Conservation (phyloP, 1,284 basidiomycete species). For the Papiliotrema flavescens region DNA sequence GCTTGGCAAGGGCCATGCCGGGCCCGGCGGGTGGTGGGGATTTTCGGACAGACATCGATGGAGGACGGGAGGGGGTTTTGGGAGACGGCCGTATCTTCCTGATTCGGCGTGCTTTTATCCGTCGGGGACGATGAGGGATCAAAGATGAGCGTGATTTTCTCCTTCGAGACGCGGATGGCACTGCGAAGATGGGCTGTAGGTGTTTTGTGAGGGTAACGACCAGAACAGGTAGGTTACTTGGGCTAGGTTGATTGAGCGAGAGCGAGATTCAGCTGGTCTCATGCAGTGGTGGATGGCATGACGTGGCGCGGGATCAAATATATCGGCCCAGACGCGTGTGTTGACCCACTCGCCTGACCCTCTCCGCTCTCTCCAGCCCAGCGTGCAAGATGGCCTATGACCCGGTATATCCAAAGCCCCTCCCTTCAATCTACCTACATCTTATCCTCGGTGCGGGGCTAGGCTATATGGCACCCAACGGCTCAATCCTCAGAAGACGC, state of each 20-base stretch:
- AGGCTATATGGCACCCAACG: too few relatives aligned
- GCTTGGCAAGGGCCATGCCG: conserved; percentile 43
- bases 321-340: not conserved
- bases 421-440: too few relatives aligned
- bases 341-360: not conserved
- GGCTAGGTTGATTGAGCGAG: not conserved
- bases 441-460: too few relatives aligned
- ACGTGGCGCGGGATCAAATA: not conserved
- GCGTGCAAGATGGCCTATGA: too few relatives aligned
- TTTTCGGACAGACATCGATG: conserved; percentile 42
- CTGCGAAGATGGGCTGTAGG: too few relatives aligned
- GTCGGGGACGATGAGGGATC: too few relatives aligned
- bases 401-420: too few relatives aligned
- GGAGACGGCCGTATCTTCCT: not conserved
- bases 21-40: conserved; percentile 41
- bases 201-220: too few relatives aligned
- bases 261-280: not conserved
- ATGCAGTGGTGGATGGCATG: not conserved
- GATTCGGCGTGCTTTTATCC: not conserved
- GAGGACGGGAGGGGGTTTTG: not conserved
- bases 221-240: not conserved
- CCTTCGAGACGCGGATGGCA: too few relatives aligned
- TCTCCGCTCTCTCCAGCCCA: not conserved
- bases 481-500: too few relatives aligned
- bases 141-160: too few relatives aligned